Evolutionary conservation across 345 rosid species (phyloP).

Genomic region (Leavenworthia alabamica): DNA sequence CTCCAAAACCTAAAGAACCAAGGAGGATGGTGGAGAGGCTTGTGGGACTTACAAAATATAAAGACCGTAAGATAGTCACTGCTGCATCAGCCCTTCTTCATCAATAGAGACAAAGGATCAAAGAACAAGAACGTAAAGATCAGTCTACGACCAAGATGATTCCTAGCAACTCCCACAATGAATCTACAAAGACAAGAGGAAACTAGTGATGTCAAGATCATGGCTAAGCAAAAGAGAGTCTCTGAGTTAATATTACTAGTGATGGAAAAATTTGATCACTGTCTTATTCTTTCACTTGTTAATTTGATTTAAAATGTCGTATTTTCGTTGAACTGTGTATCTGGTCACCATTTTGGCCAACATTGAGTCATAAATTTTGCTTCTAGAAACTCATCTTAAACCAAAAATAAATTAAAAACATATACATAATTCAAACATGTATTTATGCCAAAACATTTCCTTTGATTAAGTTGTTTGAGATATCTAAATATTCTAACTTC

Average conservation of each 20-base stretch:
- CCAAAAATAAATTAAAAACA: not conserved
- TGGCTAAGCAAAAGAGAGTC: not conserved
- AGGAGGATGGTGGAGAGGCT: conserved; percentile 11
- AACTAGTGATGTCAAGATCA: not conserved
- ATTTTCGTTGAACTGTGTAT: no score
- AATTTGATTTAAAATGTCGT: not conserved
- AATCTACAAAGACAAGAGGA: not conserved
- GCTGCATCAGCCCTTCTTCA: conserved; percentile 5
- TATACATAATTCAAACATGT: not conserved
- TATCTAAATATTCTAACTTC: not conserved
- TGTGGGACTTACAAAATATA: conserved; percentile 10
- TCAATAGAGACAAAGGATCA: not conserved
- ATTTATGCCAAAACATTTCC: not conserved
- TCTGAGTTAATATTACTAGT: not conserved
- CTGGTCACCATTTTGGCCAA: not conserved
- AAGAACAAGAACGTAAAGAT: no score
- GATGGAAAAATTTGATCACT: not conserved
- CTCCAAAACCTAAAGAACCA: not conserved
- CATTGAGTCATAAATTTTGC: not conserved
- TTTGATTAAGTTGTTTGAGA: not conserved
- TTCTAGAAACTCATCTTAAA: not conserved
- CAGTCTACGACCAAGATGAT: not conserved
- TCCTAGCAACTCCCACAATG: not conserved
- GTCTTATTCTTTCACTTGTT: not conserved
- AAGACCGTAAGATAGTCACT: not conserved